Conservation (phyloP, 1,284 basidiomycete genomes). For the Schizophyllum amplum region DNA sequence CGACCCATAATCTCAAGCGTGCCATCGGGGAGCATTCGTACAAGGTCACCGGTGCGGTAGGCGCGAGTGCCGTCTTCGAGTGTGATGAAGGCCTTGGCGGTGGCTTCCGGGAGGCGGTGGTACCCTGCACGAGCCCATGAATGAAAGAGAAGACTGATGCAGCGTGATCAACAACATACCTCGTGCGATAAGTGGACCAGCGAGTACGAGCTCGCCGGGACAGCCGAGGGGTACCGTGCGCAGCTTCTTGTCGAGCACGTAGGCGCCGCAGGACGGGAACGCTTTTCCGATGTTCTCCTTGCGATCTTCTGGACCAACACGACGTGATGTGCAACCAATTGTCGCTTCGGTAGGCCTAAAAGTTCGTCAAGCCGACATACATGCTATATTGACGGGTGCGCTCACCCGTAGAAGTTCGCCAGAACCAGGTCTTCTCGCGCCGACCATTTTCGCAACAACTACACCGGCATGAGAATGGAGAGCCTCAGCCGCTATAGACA, state of each 20-base stretch:
- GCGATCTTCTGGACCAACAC: constrained; percentile 9
- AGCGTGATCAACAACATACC: background rate
- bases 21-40: constrained; percentile 25
- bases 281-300: constrained; percentile 14
- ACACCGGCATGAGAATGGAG: background rate
- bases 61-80: background rate
- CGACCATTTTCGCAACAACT: constrained; percentile 13
- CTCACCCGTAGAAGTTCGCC: constrained; percentile 14
- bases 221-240: background rate
- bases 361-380: background rate
- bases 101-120: background rate
- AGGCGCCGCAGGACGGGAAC: constrained; percentile 12
- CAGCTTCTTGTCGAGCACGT: constrained; percentile 8
- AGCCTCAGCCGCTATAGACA: background rate
- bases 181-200: constrained; percentile 1
- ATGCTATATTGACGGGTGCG: background rate
- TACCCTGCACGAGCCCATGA: background rate
- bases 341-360: constrained; percentile 13
- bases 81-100: background rate
- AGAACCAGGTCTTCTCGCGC: constrained; percentile 7
- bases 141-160: background rate
- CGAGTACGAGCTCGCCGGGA: constrained; percentile 1
- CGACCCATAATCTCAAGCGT: constrained; percentile 47
- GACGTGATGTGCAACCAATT: constrained; percentile 13
- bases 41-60: background rate